A percentile compares a stretch with the other conserved stretches of the same genome.
Evolutionary conservation across 2,329 filamentous ascomycete species (phyloP).

Genomic region (Fonsecaea pugnacius): DNA sequence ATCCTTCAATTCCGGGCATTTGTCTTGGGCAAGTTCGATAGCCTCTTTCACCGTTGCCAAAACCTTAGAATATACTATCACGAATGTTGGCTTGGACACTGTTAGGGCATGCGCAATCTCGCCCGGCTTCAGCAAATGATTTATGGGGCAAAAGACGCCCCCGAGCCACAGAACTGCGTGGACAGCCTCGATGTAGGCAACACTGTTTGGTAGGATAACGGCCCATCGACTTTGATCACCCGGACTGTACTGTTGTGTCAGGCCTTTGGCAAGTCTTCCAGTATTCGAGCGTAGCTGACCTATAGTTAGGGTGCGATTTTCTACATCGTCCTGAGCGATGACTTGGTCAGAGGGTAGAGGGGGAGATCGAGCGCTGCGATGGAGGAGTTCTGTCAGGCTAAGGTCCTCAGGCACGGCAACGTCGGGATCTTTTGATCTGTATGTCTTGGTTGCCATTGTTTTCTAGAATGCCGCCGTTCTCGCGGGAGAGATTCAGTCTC

Average conservation of each 20-base stretch:
- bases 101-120: conserved; percentile 39
- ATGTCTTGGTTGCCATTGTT: conserved; percentile 12
- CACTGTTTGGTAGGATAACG: conserved; percentile 52
- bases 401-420: conserved; percentile 44
- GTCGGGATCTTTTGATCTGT: conserved; percentile 17
- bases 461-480: neutral
- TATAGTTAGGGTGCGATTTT: conserved; percentile 51
- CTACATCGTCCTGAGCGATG: conserved; percentile 49
- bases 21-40: conserved; percentile 40
- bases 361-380: conserved; percentile 43
- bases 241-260: conserved; percentile 45
- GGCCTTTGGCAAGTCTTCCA: conserved; percentile 49
- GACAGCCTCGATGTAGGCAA: conserved; percentile 51
- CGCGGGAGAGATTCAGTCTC: neutral
- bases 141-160: conserved; percentile 21
- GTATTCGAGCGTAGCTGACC: conserved; percentile 50
- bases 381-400: conserved; percentile 53
- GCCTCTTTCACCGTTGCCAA: conserved; percentile 42
- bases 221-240: conserved; percentile 44
- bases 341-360: conserved; percentile 43
- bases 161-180: conserved; percentile 23
- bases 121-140: conserved; percentile 21
- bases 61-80: conserved; percentile 47
- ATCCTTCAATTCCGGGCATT: conserved; percentile 42
- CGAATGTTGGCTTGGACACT: conserved; percentile 49